Base-by-base conservation (phyloP, 352 stramenopile genomes). In the Pythium aristosporum region DNA sequence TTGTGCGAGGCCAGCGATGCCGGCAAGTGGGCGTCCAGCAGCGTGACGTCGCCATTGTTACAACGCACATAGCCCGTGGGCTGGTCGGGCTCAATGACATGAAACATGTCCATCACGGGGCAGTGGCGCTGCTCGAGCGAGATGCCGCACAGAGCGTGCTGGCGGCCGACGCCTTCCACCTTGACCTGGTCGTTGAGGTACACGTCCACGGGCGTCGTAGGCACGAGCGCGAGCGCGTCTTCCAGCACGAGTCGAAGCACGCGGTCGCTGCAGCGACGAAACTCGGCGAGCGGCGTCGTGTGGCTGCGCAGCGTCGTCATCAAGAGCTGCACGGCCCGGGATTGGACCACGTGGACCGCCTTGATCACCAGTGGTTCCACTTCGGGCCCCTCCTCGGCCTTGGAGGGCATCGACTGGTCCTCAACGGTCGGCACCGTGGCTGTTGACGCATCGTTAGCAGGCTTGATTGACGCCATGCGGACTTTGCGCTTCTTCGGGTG, bases 321-420 rank as follows among this genome's bases (percentile, higher is more conserved):
- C 13, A 70, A 23, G 1, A 70, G 51, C 20, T 78, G 59, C 34
- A 57, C 56, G 9, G 44, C 63, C 43, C 52, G 46, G 0, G 63
- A 65, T 1, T 71, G 57, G 16, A 55, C 55, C 4, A 71, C 57
- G 21, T 32, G 43, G 68, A 72, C 28, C 59, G 46, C 47, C 85
- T 84, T 67, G 11, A 46, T 10, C 15, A 20, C 34, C 34, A 39
- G 11, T 10, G 34, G 34, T 8, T 39, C 34, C 2, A 16, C 7
- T 86, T 87, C 0, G 80, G 76, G 56, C 86, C 74, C 61, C 86
- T 87, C 11, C 10, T 21, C 39, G 39, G 18, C 81, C 63, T 86
- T 87, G 13, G 81, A 77, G 2, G 88, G 69, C n/a, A 72, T 73
- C 0, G 81, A 75, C 30, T 88, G 77, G 54, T 87, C 85, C 65